A percentile compares a stretch with the other conserved stretches of the same genome.
These are phyloP conservation scores for Perkinsus marinus DNA, from an alignment of 169 alveolate genomes.

Conservation along the genomic window DNA sequence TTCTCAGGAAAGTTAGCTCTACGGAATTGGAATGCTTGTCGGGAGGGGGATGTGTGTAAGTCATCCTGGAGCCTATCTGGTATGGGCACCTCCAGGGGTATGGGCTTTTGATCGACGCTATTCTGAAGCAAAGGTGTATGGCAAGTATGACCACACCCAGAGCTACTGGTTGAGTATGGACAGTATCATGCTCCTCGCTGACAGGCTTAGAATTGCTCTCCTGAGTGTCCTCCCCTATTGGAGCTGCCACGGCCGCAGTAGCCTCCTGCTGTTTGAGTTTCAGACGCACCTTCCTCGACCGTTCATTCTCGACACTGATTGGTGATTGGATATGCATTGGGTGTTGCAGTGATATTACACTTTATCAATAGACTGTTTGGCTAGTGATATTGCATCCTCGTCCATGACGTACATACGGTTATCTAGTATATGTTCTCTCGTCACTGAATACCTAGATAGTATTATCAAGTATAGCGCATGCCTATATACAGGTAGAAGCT, in stretches of 20 bases:
- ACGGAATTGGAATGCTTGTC: too few species aligned
- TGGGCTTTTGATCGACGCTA: too few species aligned
- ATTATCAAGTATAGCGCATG: background rate
- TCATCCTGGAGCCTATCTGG: too few species aligned
- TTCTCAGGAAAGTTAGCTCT: too few species aligned
- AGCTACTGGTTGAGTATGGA: background rate
- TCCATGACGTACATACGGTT: background rate
- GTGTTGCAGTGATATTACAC: background rate
- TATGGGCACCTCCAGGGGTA: too few species aligned
- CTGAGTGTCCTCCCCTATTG: background rate
- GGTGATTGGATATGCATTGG: background rate
- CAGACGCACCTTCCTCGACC: background rate
- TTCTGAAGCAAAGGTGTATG: background rate
- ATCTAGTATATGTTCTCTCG: background rate
- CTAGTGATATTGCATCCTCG: background rate
- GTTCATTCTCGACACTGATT: background rate
- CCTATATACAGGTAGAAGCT: background rate
- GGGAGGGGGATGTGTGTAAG: too few species aligned
- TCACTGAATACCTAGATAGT: background rate
- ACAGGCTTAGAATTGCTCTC: background rate
- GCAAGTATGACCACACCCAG: background rate
- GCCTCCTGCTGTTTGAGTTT: background rate
- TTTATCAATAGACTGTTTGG: background rate
- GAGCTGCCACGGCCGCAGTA: background rate
- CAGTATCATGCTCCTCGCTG: background rate